Percentiles rank a stretch among this genome's conserved stretches.
Conservation (phyloP, 352 stramenopile species). For the Globisporangium ultimum region DNA sequence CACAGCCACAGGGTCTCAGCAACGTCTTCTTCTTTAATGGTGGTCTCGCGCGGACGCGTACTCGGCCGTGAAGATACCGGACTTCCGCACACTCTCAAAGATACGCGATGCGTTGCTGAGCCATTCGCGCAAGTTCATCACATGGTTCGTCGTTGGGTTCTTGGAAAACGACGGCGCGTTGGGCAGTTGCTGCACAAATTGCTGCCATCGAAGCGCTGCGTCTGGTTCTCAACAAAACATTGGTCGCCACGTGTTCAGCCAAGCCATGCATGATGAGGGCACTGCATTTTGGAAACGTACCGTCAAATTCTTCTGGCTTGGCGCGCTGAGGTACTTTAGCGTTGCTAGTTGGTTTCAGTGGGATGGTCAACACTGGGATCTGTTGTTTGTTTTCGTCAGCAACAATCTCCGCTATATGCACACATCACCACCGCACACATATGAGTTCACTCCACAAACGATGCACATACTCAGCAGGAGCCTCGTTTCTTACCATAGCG, state of each 20-base stretch:
- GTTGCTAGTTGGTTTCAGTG: slow-evolving; percentile 1
- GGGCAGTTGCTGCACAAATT: slow-evolving; percentile 15
- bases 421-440: slow-evolving; percentile 14
- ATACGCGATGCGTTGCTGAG: slow-evolving; percentile 64
- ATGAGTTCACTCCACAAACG: no score
- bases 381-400: slow-evolving; percentile 17
- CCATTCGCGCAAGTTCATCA: slow-evolving; percentile 72
- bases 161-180: slow-evolving; percentile 21
- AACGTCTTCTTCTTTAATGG: slow-evolving; percentile 20
- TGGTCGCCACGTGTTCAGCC: not conserved
- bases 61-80: slow-evolving; percentile 50
- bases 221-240: not conserved
- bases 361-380: slow-evolving; percentile 12
- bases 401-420: slow-evolving; percentile 16
- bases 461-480: no score
- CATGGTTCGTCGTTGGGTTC: slow-evolving; percentile 5
- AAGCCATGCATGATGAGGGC: no score
- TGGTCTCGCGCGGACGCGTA: slow-evolving; percentile 36
- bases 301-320: slow-evolving; percentile 30
- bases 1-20: not conserved
- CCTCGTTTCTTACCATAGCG: no score
- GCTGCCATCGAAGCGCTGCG: slow-evolving; percentile 10
- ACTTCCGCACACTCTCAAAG: slow-evolving; percentile 69
- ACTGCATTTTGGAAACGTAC: slow-evolving; percentile 16
- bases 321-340: not conserved